Evolutionary conservation across 2,329 filamentous ascomycete genomes (phyloP), one percentile per base, ranked within the genome.

Genomic region (Thielaviopsis euricoi): DNA sequence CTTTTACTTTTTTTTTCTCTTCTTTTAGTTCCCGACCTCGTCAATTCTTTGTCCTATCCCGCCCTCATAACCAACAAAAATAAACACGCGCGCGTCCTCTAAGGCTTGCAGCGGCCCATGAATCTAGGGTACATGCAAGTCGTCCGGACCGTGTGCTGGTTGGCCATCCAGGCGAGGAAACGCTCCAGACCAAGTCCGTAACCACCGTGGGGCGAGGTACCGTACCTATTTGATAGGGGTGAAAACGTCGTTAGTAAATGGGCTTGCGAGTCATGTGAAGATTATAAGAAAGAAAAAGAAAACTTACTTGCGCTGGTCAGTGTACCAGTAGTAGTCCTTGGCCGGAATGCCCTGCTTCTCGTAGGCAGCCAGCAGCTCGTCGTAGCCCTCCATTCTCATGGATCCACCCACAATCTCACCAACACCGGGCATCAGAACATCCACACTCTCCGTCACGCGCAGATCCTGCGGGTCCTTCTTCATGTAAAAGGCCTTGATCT

Each of bases 401-500:
- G 83, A 89, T 5, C 91, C 93, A 62, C 93, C 91, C 2, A 97
- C 89, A 67, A 97, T 95, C 76, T 97, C 93, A 61, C 93, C 93
- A 25, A 98, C 93, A 64, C 89, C 89, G 12, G 93, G 93, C 89
- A 98, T 80, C 63, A 85, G 69, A 55, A 78, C 76, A 67, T 98
- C 93, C 15, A 97, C 91, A 62, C 83, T 89, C 77, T 98, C 91
- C 0, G 93, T 98, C 26, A 96, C 89, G 25, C 90, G 81, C 29
- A 72, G 74, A 68, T 98, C 93, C 29, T 79, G 72, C 50, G 78
- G 76, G 65, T 91, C 93, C 73, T 86, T 90, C 73, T 90, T 85
- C 93, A 98, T 98, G 79, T 98, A 98, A 71, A 98, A 98, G 1
- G 93, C 87, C 78, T 98, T 98, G 78, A 98, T 95, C 74, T 91